These are phyloP conservation scores for Colletotrichum tabaci DNA, from an alignment of 2,329 filamentous ascomycete species.

Conservation along the genomic window DNA sequence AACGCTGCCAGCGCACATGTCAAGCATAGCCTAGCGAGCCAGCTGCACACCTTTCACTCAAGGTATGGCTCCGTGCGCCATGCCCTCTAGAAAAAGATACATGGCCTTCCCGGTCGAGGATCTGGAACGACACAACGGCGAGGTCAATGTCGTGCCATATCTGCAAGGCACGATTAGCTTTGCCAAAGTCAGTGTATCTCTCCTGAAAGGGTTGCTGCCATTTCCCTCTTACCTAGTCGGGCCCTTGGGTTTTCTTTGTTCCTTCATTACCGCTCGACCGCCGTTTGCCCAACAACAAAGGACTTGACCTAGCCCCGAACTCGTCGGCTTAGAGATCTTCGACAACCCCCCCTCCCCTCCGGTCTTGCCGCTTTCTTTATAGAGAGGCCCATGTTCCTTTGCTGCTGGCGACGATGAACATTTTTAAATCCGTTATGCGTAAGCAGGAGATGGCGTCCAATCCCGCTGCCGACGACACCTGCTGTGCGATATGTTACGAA, in stretches of 20 bases:
- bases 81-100: conserved; percentile 20
- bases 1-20: conserved; percentile 36
- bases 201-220: conserved; percentile 18
- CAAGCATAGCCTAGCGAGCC: conserved; percentile 37
- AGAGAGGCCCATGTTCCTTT: conserved; percentile 9
- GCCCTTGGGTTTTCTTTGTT: conserved; percentile 20
- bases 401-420: conserved; percentile 36
- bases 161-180: conserved; percentile 42
- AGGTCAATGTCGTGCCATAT: conserved; percentile 41
- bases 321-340: not conserved
- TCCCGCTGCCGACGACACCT: conserved; percentile 36
- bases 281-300: conserved; percentile 30
- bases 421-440: conserved; percentile 39
- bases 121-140: conserved; percentile 33
- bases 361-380: conserved; percentile 7
- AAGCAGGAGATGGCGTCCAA: conserved; percentile 44
- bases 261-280: conserved; percentile 21
- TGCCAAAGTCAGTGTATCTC: conserved; percentile 29
- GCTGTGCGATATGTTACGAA: conserved; percentile 62
- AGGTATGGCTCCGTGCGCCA: conserved; percentile 38
- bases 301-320: conserved; percentile 12
- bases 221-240: conserved; percentile 17
- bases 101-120: conserved; percentile 30
- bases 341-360: not conserved
- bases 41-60: conserved; percentile 32